Conservation (phyloP, 768 basidiomycete genomes). For the Suillus paluster region DNA sequence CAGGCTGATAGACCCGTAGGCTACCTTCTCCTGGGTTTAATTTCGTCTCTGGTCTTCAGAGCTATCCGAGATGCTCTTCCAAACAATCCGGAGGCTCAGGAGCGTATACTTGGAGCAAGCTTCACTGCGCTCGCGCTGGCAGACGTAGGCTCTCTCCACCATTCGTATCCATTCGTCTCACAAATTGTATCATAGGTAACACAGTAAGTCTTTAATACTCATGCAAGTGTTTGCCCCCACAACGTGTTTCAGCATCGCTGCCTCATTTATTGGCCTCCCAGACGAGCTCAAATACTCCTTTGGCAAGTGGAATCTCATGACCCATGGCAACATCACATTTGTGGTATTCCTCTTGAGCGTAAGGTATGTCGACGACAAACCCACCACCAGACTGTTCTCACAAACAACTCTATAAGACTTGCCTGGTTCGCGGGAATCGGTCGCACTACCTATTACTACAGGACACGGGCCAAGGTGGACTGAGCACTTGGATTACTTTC, state of each 20-base stretch:
- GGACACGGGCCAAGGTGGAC: slow-evolving; percentile 14
- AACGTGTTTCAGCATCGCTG: slow-evolving; percentile 51
- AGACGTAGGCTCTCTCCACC: slow-evolving; percentile 54
- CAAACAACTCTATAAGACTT: slow-evolving; percentile 37
- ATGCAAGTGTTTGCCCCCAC: slow-evolving; percentile 13
- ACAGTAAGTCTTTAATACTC: slow-evolving; percentile 50
- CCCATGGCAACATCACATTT: slow-evolving; percentile 77
- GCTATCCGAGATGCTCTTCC: slow-evolving; percentile 64
- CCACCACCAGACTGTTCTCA: too few relatives aligned
- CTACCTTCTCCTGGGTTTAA: slow-evolving; percentile 64
- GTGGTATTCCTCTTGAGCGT: slow-evolving; percentile 57
- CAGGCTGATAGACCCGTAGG: slow-evolving; percentile 38
- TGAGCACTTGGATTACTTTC: not conserved
- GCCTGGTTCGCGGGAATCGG: slow-evolving; percentile 61
- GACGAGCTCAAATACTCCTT: slow-evolving; percentile 52
- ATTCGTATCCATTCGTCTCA: slow-evolving; percentile 6
- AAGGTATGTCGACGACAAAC: slow-evolving; percentile 47
- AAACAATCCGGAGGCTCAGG: slow-evolving; percentile 62
- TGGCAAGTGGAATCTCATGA: slow-evolving; percentile 68
- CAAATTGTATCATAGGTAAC: slow-evolving; percentile 46
- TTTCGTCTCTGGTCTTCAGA: slow-evolving; percentile 70
- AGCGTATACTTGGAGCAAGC: slow-evolving; percentile 67
- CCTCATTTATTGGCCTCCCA: slow-evolving; percentile 63
- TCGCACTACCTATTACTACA: slow-evolving; percentile 48
- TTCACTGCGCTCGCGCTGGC: slow-evolving; percentile 68